Base-by-base conservation (phyloP, 495 filamentous ascomycete genomes). In the Neurospora sublineolata region DNA sequence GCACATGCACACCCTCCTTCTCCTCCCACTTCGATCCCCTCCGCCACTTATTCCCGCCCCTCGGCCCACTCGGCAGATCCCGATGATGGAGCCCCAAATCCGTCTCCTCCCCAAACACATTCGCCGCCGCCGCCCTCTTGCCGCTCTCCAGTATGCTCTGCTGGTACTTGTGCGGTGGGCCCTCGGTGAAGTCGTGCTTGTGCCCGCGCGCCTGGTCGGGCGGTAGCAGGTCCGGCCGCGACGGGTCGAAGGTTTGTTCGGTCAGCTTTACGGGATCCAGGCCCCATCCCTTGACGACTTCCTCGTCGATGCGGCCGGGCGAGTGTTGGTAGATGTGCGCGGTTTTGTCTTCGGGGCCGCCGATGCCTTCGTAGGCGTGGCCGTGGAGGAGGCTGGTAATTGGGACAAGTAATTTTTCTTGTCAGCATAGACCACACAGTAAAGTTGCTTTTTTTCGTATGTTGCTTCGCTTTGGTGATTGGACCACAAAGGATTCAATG, bases 331-430 rank as follows among this genome's bases (percentile, higher is more conserved):
- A 76, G 37, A 78, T 68, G 33, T 77, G 75, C 7, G 75, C 73
- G 9, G 77, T 52, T 67, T 81, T 82, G 52, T 82, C 75, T 64
- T 79, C 75, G 0, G 80, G 78, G 0, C 80, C 81, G 60, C 80
- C 79, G 10, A 71, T 38, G 41, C 79, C 79, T 68, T 81, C 78
- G 72, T 78, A 82, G 70, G 77, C 74, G 3, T 42, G 68, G 30
- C 75, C 75, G 70, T 70, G 73, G 40, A 75, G 10, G 40, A 71
- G 67, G 27, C 75, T 76, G 39, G n/a, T n/a, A n/a, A n/a, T n/a
- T n/a, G n/a, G n/a, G n/a, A n/a, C n/a, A n/a, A n/a, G n/a, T n/a
- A n/a, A n/a, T n/a, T n/a, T n/a, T 37, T 60, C 27, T 40, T 40
- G 39, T 9, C 10, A 1, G 37, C n/a, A 37, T 42, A n/a, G n/a